Base-by-base conservation (phyloP, 192 early-diverging fungal species). In the Dissophora globulifera region DNA sequence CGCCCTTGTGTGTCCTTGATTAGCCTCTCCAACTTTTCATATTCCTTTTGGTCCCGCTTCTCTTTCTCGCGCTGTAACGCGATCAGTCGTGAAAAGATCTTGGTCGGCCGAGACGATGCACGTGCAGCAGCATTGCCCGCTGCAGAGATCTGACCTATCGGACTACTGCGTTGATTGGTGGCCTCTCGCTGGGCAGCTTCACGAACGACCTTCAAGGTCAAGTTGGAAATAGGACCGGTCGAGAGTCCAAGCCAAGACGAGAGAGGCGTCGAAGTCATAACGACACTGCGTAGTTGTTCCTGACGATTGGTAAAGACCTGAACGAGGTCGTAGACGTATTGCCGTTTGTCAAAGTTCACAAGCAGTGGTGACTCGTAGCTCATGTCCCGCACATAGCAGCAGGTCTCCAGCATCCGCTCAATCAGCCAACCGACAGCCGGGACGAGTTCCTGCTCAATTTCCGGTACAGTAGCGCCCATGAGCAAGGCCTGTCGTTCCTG, bases 391-490 rank as follows among this genome's bases (percentile, higher is more conserved):
- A 86, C 82, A 58, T 87, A 85, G 43, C 88, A 86, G 81, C 90
- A 91, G 46, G 90, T 66, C 62, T 90, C 88, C 35, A 90, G 56
- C 84, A 90, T 87, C 29, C 89, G 86, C 57, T 90, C 89, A 50
- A 93, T 79, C 52, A 93, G 69, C 91, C 91, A 93, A 9, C 86
- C 90, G n/a, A 93, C 38, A 47, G 88, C 84, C 8, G 90, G 89
- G 10, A 89, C 91, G 25, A 90, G 60, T 16, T 82, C 79, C 62
- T 71, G 69, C 1, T 30, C 40, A 13, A 13, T 16, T 7, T 27
- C n/a, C 33, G 17, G 32, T 2, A 9, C 32, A 30, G 25, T 11
- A 26, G 35, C 12, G 13, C 17, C 32, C n/a, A 35, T 41, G 2
- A 47, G 27, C 10, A 42, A 50, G 2, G n/a, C 31, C n/a, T 57